A percentile compares a stretch with the other conserved stretches of the same genome.
Evolutionary conservation across 768 basidiomycete species (phyloP).

Genomic region (Hydnomerulius pinastri): DNA sequence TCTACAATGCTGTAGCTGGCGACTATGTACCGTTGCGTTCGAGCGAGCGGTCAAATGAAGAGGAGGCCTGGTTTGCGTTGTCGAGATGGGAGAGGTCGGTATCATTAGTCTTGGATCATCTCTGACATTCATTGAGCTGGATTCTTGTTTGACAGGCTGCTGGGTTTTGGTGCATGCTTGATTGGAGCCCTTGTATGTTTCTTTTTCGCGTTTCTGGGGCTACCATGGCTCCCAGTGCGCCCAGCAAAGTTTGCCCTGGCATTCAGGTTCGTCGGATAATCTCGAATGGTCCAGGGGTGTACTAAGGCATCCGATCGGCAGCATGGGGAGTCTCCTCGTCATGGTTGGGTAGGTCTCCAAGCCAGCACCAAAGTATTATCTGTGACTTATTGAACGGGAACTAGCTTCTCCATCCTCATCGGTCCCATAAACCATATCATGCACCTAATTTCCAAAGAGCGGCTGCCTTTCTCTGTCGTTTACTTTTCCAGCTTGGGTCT

Average conservation of each 20-base stretch:
- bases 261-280: conserved; percentile 55
- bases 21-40: conserved; percentile 89
- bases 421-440: conserved; percentile 93
- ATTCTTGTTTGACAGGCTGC: conserved; percentile 49
- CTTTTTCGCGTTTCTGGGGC: conserved; percentile 83
- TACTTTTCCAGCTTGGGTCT: conserved; percentile 84
- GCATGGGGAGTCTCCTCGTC: conserved; percentile 87
- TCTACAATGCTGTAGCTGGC: conserved; percentile 83
- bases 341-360: conserved; percentile 80
- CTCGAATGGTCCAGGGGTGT: not conserved
- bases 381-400: not conserved
- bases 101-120: not conserved
- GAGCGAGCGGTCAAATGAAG: conserved; percentile 83
- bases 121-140: not conserved
- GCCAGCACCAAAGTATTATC: not conserved
- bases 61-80: conserved; percentile 92
- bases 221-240: conserved; percentile 66
- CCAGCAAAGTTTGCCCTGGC: conserved; percentile 91
- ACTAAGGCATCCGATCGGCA: conserved; percentile 29
- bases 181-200: conserved; percentile 93
- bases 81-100: conserved; percentile 90
- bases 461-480: conserved; percentile 79
- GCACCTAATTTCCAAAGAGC: conserved; percentile 80
- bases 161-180: conserved; percentile 90
- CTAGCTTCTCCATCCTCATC: conserved; percentile 78